Conservation (phyloP, 495 filamentous ascomycete genomes). For the Parathielavia appendiculata region DNA sequence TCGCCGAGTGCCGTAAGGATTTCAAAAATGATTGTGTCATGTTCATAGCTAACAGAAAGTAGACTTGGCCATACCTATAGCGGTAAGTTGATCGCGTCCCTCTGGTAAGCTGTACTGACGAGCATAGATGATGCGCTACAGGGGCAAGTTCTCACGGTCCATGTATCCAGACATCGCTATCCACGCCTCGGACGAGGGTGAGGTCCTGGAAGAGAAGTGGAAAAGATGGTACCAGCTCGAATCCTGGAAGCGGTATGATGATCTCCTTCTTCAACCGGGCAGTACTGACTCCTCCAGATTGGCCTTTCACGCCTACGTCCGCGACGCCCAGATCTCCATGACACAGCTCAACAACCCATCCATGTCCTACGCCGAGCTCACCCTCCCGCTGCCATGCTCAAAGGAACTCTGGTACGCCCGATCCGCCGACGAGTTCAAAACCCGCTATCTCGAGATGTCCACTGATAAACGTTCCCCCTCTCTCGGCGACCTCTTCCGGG, state of each 20-base stretch:
- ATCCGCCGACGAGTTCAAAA: conserved; percentile 53
- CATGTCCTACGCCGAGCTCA: conserved; percentile 61
- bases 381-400: conserved; percentile 52
- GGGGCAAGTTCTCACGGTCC: conserved; percentile 41
- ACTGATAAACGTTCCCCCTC: conserved; percentile 41
- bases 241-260: conserved; percentile 46
- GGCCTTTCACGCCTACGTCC: conserved; percentile 51
- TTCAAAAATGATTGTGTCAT: background rate
- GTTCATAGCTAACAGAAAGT: conserved; percentile 8
- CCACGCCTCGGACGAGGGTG: conserved; percentile 41
- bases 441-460: conserved; percentile 36
- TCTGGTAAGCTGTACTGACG: conserved; percentile 10
- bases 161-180: conserved; percentile 44
- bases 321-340: conserved; percentile 56
- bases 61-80: conserved; percentile 29
- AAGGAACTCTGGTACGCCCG: conserved; percentile 54
- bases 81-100: conserved; percentile 12
- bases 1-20: conserved; percentile 52
- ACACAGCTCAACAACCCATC: conserved; percentile 51
- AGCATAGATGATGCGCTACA: conserved; percentile 42
- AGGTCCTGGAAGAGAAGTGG: conserved; percentile 54
- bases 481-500: conserved; percentile 48
- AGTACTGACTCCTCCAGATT: conserved; percentile 36
- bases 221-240: conserved; percentile 52
- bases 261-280: background rate